Conservation (phyloP, 345 rosid species). For the Eucalyptus dawsonii region DNA sequence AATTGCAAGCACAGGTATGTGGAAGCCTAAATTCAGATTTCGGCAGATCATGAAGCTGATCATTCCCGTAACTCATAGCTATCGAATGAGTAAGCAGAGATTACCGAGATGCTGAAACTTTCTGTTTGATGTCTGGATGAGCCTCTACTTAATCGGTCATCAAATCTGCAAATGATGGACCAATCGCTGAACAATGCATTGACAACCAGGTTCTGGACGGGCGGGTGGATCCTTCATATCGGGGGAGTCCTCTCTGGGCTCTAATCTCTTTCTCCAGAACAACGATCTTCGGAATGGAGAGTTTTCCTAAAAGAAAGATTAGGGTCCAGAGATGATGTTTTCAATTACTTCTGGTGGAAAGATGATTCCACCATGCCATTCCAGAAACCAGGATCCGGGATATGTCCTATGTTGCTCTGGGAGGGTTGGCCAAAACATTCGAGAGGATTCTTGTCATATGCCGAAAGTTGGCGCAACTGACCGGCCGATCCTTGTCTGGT, state of each 20-base stretch:
- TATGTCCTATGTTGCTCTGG: neutral
- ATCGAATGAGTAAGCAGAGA: neutral
- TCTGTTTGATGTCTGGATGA: neutral
- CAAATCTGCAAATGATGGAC: neutral
- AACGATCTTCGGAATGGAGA: neutral
- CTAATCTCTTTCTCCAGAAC: neutral
- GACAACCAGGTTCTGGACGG: neutral
- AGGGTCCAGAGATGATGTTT: neutral
- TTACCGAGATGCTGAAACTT: neutral
- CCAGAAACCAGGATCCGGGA: neutral
- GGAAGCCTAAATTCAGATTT: neutral
- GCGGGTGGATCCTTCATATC: neutral
- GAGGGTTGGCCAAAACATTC: neutral
- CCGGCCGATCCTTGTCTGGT: neutral
- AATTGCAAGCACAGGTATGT: neutral
- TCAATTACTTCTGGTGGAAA: neutral
- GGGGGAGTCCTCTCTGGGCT: neutral
- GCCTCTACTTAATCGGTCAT: neutral
- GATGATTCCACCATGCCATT: neutral
- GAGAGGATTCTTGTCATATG: neutral
- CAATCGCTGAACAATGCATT: neutral
- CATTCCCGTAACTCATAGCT: neutral
- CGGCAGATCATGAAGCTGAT: neutral
- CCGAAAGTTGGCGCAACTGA: neutral
- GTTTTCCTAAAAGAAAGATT: neutral